Evolutionary conservation across 1,139 yeast genomes (phyloP), one percentile per base, ranked within the genome.

Genomic region (Magnusiomyces fungicola): DNA sequence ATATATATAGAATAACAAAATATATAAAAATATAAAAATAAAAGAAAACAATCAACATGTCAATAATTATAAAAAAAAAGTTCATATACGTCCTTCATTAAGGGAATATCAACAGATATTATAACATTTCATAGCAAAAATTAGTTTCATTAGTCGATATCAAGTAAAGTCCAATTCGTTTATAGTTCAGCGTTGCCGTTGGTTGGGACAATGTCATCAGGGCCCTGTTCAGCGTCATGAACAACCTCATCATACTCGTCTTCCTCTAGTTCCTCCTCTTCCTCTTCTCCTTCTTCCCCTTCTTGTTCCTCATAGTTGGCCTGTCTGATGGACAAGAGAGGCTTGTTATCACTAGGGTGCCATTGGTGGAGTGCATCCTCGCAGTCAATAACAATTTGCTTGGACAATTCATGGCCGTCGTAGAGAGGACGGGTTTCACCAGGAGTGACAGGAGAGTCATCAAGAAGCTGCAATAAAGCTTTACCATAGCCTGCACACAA

Each of bases 391-490:
- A 92, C 88, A 71, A 92, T 89, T 76, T 92, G 97, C 78, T 90
- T 90, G 54, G 97, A 86, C 51, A 96, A 96, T 69, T 92, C 97
- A 71, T 89, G 90, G 60, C 98, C 97, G 66, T 92, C 97, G 71
- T 92, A 92, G 55, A 96, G 94, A 41, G 96, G 94, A 76, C 97
- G 88, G 55, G 96, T 87, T 77, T 92, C 98, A 75, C 98, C 98
- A 58, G 98, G 98, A 58, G 97, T 90, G 59, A 92, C 97, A 56
- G 97, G 94, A 60, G 95, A 75, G 70, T 90, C 97, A 69, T 92
- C 97, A 68, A 92, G 79, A 68, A 92, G 81, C 76, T 92, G 97
- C 68, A 92, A 79, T 57, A 92, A 75, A 46, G 97, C 97, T 79
- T 90, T 92, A 72, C 98, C 97, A 78, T 92, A 92, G 61, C 97